Base-by-base conservation (phyloP, 2,329 filamentous ascomycete species). In the Periconia macrospinosa region DNA sequence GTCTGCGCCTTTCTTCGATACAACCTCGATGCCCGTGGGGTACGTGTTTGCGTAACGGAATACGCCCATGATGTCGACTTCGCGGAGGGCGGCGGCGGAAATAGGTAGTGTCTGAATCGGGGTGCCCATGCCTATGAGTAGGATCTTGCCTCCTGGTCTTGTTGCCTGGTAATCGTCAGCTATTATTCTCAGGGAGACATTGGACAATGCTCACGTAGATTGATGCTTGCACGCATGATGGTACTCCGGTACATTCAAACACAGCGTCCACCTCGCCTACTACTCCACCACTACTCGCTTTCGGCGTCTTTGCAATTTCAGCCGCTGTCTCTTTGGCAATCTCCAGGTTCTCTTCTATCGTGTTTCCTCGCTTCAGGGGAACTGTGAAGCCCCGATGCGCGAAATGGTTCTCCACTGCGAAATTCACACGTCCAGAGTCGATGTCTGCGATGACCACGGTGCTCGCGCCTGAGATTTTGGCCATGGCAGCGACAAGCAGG, bases 31-130 rank as follows among this genome's bases (percentile, higher is more conserved):
- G n/a, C 87, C 88, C 0, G 84, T 86, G 5, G 83, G 79, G 66
- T 91, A 92, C 0, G 88, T 90, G 71, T 91, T 89, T 18, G 87
- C 87, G 62, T 92, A 92, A 45, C 89, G 82, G 75, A 92, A 91
- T 30, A 91, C 86, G 33, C 88, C 88, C n/a, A 91, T 75, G 30
- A 92, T 87, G 67, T 92, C 89, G 42, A 92, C 86, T 74, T 92
- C 89, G 37, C 88, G 83, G 27, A 91, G 77, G 40, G 89, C 87
- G 2, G 88, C 88, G 6, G 87, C 86, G 8, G 86, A 89, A 44
- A 92, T 77, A 1, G 88, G 88, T 1, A 92, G 79, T 0, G 87
- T 91, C 70, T 91, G 88, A 49, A 91, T 83, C 0, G 89, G 88
- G 6, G 84, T 89, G 37, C 89, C 89, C 89, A 92, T 92, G 49